Base-by-base conservation (phyloP, 139 green algal genomes). In the Micractinium conductrix region DNA sequence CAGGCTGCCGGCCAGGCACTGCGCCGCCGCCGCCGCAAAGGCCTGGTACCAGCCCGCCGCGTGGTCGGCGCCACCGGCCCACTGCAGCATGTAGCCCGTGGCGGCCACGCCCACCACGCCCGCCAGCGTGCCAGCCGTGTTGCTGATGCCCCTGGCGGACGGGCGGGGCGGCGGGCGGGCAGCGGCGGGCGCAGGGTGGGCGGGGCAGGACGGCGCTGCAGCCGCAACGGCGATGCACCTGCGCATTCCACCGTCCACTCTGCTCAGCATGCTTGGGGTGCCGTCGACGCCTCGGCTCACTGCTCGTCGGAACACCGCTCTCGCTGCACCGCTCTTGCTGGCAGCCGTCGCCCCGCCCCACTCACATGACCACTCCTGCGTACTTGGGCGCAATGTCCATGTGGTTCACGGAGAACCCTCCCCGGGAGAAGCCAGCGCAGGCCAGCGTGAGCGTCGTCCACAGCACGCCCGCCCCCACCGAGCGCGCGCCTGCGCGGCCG, bases 381-480 rank as follows among this genome's bases (percentile, higher is more conserved):
- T 97, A 97, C 58, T 93, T 90, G 28, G 97, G 97, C 24, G 97
- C 97, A 22, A 99, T 98, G 90, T 99, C 97, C 95, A 98, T 98
- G 90, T 98, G 96, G 88, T 98, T 98, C 0, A 99, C 97, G 0
- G 85, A 91, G 89, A 99, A 99, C 26, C 97, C 97, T n/a, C 96
- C 97, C 22, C 97, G 84, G 1, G 95, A 92, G 37, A 99, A 91
- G 38, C 90, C 93, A 33, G 80, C 87, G 28, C 84, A 45, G 22
- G 58, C 92, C 30, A 97, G 87, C 2, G 88, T 38, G 24, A 88
- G n/a, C 0, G 90, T 93, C 2, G 88, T 91, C 60, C 83, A 88
- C 7, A 78, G 8, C 26, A 96, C 78, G 10, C 88, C 93, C 0
- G 43, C 50, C 24, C 30, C 33, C 9, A 90, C 74, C 16, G 50